These are phyloP conservation scores for Penicillium sp. DNA, from an alignment of 2,329 filamentous ascomycete species.

Conservation along the genomic window DNA sequence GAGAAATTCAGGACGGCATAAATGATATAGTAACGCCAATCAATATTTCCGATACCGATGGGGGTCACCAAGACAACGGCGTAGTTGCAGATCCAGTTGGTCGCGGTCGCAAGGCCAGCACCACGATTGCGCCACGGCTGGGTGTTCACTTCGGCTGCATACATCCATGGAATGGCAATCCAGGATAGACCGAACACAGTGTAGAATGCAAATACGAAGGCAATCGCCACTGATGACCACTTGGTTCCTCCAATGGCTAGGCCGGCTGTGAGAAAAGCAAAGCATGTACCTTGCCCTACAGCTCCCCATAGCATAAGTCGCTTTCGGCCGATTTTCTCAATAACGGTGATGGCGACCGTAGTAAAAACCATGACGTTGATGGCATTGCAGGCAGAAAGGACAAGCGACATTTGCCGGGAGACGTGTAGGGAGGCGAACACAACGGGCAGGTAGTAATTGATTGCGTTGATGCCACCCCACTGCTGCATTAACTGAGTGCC, in stretches of 20 bases:
- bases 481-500: no score
- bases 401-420: no score
- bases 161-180: constrained; percentile 59
- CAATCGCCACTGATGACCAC: constrained; percentile 23
- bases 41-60: constrained; percentile 48
- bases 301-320: no score
- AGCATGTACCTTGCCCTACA: no score
- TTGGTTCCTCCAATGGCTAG: not conserved
- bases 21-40: constrained; percentile 52
- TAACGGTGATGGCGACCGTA: no score
- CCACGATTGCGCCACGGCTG: constrained; percentile 50
- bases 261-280: not conserved
- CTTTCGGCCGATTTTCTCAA: no score
- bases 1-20: constrained; percentile 46
- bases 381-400: no score
- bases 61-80: constrained; percentile 43
- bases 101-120: constrained; percentile 58
- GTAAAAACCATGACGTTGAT: no score
- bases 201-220: not conserved
- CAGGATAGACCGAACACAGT: constrained; percentile 59
- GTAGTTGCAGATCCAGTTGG: constrained; percentile 45
- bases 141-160: constrained; percentile 61
- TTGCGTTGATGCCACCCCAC: no score
- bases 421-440: no score
- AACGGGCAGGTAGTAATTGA: no score